Evolutionary conservation across 2,329 filamentous ascomycete genomes (phyloP), one percentile per base, ranked within the genome.

Genomic region (Fusarium continuum): DNA sequence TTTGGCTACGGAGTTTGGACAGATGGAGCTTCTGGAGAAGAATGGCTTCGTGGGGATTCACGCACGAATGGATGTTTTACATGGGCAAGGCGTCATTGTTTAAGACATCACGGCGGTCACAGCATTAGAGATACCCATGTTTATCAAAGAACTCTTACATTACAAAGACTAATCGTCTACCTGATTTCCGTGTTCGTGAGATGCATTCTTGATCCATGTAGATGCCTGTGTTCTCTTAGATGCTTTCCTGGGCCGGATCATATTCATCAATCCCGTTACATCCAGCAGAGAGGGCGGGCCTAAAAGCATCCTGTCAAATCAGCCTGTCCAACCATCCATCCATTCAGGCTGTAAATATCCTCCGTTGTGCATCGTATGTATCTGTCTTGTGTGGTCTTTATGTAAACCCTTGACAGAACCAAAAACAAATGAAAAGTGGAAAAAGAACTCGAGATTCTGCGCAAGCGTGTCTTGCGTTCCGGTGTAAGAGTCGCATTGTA

Each of bases 121-220:
- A 51, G 61, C 57, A 58, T 58, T 65, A 61, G 47, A 67, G 64
- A 67, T 67, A 67, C 64, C 64, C 64, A 47, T 44, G 36, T 60
- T 60, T 60, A 26, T 25, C 26, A 31, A 57, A 57, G 34, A 39
- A 34, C 26, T 35, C 39, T 16, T 64, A 29, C 26, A 41, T 35
- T 62, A 20, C 29, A 26, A 17, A 22, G n/a, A 31, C 23, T 32
- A 25, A 13, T 9, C 40, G 34, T 20, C 19, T 28, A 8, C 14
- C 20, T 25, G 26, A 22, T 41, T 28, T 20, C 20, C 10, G 4
- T 31, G 8, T 34, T 38, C 28, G 26, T 28, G 28, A 13, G 28
- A 29, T 29, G 28, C 28, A 6, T 29, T 14, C 9, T n/a, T n/a
- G n/a, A n/a, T n/a, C n/a, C n/a, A n/a, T n/a, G n/a, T n/a, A n/a